Base-by-base conservation (phyloP, 2,329 filamentous ascomycete species). In the Penicillium sp. region DNA sequence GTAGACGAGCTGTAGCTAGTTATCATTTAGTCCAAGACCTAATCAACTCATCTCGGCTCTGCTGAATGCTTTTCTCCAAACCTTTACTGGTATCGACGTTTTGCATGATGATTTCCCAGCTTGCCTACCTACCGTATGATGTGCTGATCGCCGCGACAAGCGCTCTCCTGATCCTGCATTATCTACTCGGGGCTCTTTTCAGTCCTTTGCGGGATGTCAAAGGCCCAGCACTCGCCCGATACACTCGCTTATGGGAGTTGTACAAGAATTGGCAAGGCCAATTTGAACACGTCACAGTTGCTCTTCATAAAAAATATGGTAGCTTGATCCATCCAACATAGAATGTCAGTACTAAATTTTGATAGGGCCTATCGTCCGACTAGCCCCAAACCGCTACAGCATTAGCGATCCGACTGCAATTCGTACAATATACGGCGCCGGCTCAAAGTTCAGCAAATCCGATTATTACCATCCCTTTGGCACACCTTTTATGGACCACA, bases 371-470 rank as follows among this genome's bases (percentile, higher is more conserved):
- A 36, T 36, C 18, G 33, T 36, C 2, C 15, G 18, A n/a, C 4
- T 21, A 7, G 15, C 4, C 4, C 33, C 33, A 7, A 21, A 36
- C 8, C 8, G 8, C 5, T 20, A 20, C 17, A 20, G 17, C 17
- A 12, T 36, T 21, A 12, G 8, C 18, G 33, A 36, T 12, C 17
- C 33, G 4, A 21, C 33, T 3, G 58, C 53, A 1, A 45, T 55
- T 2, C 51, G 46, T 13, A 50, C 29, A 9, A 59, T 64, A 10
- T 62, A 61, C 42, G 49, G 40, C 2, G 34, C 37, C 12, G 56
- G 56, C 3, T 51, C 49, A 18, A 51, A 51, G 20, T 62, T 60
- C 24, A 17, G 20, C 10, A 62, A 64, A 30, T 46, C 55, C 5
- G 45, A 49, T 27, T 62, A 49, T 23, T 63, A 63, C 45, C 24